Base-by-base conservation (phyloP, 257 asterid species). In the Asclepias syriaca region DNA sequence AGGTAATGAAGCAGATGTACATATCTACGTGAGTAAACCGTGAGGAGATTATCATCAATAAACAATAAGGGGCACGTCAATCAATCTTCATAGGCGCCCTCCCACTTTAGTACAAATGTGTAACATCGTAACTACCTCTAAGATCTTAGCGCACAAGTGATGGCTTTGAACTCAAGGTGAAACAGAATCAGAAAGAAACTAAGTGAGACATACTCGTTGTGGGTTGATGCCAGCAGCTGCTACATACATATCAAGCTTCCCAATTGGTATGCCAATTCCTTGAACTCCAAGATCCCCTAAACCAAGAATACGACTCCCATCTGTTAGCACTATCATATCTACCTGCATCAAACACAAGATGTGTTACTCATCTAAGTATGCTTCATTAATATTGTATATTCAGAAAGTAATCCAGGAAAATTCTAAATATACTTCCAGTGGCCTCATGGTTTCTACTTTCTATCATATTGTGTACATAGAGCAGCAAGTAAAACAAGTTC, bases 161-260 rank as follows among this genome's bases (percentile, higher is more conserved):
- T 16, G 39, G 58, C 37, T 60, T 59, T 61, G 49, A n/a, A 16
- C 50, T 48, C 13, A 71, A 63, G 54, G 68, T 57, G 68, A 70
- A 60, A 43, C 21, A 39, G 5, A 13, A 57, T 29, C 55, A 45
- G 3, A 48, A 56, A 57, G 65, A 77, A 77, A 75, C 21, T 65
- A 51, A 72, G 43, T 11, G 39, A 74, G 74, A 80, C 92, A 78
- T 92, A 95, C 99, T 75, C 92, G 86, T 81, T 90, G 97, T 70
- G 99, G 99, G 80, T 95, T 90, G 88, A 95, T 95, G 78, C 99
- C 99, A 79, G 99, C 99, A 80, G 99, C 99, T 37, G 99, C 98
- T 67, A 95, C 99, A 79, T 95, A 95, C 89, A 95, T 90, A 83
- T 95, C 99, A 81, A 95, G 99, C 79, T 95, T 95, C 73, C 99